Evolutionary conservation across 257 asterid genomes (phyloP).

Genomic region (Mitragyna speciosa): DNA sequence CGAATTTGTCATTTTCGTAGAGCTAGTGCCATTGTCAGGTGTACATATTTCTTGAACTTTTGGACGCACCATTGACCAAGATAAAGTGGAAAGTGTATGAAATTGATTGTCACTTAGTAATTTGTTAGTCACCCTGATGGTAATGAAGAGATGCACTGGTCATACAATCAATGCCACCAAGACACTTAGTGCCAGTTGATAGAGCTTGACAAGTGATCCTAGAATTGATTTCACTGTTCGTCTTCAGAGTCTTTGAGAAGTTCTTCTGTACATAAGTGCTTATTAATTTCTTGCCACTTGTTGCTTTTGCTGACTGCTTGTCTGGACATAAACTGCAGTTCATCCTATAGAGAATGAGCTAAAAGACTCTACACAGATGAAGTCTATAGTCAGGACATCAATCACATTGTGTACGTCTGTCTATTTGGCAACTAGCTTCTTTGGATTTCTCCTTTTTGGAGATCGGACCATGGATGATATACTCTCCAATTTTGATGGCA

Average conservation of each 20-base stretch:
- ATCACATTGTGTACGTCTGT: slow-evolving; percentile 63
- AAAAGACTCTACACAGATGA: slow-evolving; percentile 68
- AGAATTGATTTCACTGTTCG: background rate
- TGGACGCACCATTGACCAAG: too few species aligned
- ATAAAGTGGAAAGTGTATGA: background rate
- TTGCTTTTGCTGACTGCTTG: slow-evolving; percentile 8
- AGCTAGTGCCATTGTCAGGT: background rate
- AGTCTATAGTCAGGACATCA: slow-evolving; percentile 68
- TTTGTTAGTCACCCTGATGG: background rate
- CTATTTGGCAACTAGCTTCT: slow-evolving; percentile 73
- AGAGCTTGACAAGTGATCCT: background rate
- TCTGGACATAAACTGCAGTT: slow-evolving; percentile 38
- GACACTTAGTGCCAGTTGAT: background rate
- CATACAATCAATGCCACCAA: background rate
- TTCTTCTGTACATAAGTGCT: background rate
- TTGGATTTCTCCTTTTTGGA: slow-evolving; percentile 79
- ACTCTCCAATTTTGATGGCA: slow-evolving; percentile 83
- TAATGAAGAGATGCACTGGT: background rate
- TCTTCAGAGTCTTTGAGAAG: background rate
- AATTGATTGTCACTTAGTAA: background rate
- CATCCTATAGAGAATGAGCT: slow-evolving; percentile 88
- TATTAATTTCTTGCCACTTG: background rate
- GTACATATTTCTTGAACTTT: background rate
- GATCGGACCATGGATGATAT: slow-evolving; percentile 76
- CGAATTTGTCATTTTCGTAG: background rate